These are phyloP conservation scores for Cucurbita pepo DNA, from an alignment of 306 rosid genomes.

Conservation along the genomic window DNA sequence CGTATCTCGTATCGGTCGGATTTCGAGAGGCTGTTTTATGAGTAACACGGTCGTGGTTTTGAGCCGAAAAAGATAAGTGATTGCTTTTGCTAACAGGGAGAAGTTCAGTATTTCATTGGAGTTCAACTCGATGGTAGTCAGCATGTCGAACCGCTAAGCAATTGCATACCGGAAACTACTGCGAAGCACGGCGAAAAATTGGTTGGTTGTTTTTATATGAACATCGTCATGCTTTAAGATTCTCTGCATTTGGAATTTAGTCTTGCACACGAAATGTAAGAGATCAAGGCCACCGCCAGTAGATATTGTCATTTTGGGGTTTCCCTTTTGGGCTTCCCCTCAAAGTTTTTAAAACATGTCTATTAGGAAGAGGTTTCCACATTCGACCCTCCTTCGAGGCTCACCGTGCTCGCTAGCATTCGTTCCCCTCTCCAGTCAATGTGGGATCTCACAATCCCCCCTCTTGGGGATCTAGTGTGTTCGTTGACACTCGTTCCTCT, in stretches of 20 bases:
- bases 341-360: no score
- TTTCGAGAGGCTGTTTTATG: not conserved
- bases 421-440: no score
- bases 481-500: no score
- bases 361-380: no score
- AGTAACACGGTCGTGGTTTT: not conserved
- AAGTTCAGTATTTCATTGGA: constrained; percentile 93
- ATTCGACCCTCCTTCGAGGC: no score
- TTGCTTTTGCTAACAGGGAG: constrained; percentile 49
- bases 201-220: constrained; percentile 24
- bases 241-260: not conserved
- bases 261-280: not conserved
- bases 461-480: no score
- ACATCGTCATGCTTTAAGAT: not conserved
- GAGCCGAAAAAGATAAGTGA: not conserved
- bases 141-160: constrained; percentile 73
- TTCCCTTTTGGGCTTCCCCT: no score
- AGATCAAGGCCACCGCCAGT: not conserved
- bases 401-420: no score
- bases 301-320: no score
- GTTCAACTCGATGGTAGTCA: constrained; percentile 98
- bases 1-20: not conserved
- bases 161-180: constrained; percentile 44
- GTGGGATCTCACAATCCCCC: no score
- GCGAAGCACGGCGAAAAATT: constrained; percentile 61